Percentiles rank a stretch among this genome's conserved stretches.
These are phyloP conservation scores for Bauhinia variegata DNA, from an alignment of 306 rosid species.

Conservation along the genomic window DNA sequence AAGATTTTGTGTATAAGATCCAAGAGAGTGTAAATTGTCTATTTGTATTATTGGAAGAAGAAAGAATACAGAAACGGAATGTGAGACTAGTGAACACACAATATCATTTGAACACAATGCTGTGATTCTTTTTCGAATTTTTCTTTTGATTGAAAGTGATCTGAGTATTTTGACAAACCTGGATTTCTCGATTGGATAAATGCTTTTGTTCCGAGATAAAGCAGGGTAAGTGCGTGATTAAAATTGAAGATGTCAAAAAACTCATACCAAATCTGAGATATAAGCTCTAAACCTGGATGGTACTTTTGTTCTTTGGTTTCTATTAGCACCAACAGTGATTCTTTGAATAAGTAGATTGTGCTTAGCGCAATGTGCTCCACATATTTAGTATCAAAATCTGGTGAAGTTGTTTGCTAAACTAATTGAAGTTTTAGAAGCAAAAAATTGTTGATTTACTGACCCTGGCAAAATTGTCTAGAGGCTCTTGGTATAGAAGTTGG, in stretches of 20 bases:
- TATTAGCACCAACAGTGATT: not conserved
- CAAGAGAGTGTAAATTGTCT: not conserved
- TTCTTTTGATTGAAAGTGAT: not conserved
- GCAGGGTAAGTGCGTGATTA: too few species aligned
- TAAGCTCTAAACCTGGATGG: not conserved
- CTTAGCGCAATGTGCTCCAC: too few species aligned
- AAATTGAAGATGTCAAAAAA: too few species aligned
- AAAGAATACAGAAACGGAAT: not conserved
- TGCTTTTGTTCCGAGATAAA: not conserved
- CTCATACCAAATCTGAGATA: too few species aligned
- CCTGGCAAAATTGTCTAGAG: not conserved
- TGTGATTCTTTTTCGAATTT: not conserved
- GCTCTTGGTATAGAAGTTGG: not conserved
- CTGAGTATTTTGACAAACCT: not conserved
- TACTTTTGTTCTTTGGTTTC: not conserved
- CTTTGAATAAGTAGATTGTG: not conserved
- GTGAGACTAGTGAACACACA: not conserved
- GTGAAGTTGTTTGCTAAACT: not conserved
- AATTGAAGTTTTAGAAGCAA: not conserved
- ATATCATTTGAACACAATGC: not conserved
- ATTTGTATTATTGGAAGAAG: not conserved
- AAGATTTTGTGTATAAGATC: not conserved
- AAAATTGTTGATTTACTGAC: not conserved
- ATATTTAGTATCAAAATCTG: not conserved
- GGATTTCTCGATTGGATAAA: not conserved